Evolutionary conservation across 2,329 filamentous ascomycete genomes (phyloP), one percentile per base, ranked within the genome.

Genomic region (Remersonia thermophila): DNA sequence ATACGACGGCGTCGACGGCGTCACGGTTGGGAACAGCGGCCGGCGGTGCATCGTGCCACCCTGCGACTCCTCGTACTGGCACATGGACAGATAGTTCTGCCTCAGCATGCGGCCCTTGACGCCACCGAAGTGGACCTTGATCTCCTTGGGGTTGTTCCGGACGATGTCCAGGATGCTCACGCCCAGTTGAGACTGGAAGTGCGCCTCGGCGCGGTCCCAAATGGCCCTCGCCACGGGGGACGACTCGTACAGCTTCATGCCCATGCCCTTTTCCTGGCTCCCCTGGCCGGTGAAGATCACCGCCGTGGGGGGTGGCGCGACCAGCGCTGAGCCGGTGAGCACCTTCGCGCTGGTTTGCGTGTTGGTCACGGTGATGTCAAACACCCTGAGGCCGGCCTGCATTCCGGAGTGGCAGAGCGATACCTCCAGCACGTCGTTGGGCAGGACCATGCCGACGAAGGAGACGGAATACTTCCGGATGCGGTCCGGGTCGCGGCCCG

Each of bases 281-380:
- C 91, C 91, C 61, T 98, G 91, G 39, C 91, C 91, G 45, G 89
- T 96, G 62, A 98, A 98, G 47, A 96, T 84, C 53, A 96, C 96
- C 4, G 87, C 78, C 2, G 89, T 93, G 17, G 89, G 83, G 7
- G 89, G 89, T 57, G 96, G 89, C 61, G 96, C 91, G 40, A 96
- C 83, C 61, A 96, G 89, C 23, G 91, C 91, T 61, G 95, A 86
- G 55, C 83, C 89, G 33, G 93, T 66, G n/a, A 30, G n/a, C 12
- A 30, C 28, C 28, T 30, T n/a, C n/a, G 7, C 12, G 13, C 28
- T n/a, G n/a, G 13, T 14, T 10, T 30, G 28, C n/a, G 14, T 15
- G 13, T 9, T 14, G 28, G 12, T n/a, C 7, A 33, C 23, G 13
- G 14, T 27, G 13, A 33, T 33, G 14, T 33, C 32, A 10, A 33